Evolutionary conservation across 2,329 filamentous ascomycete species (phyloP).

Genomic region (Myriosclerotinia duriaeana): DNA sequence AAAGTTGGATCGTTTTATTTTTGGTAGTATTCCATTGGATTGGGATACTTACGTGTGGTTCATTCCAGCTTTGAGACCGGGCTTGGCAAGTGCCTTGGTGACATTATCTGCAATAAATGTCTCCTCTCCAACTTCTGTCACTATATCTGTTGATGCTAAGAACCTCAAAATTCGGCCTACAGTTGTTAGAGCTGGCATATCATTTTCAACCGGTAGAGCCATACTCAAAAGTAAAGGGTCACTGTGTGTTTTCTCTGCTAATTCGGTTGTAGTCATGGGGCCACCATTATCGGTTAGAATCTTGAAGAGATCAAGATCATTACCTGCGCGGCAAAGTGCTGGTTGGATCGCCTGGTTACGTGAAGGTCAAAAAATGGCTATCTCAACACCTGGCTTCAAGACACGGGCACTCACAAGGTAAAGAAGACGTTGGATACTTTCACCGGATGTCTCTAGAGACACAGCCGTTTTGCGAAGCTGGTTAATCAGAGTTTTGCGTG

Average conservation of each 20-base stretch:
- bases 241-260: background rate
- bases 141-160: background rate
- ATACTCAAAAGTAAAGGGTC: constrained; percentile 2
- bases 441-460: background rate
- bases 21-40: background rate
- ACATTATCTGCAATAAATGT: background rate
- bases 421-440: background rate
- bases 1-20: background rate
- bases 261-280: background rate
- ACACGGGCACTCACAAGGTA: background rate
- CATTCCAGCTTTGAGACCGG: constrained; percentile 4
- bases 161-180: constrained; percentile 6
- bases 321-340: constrained; percentile 3
- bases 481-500: constrained; percentile 1
- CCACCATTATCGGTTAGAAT: background rate
- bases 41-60: background rate
- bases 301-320: constrained; percentile 2
- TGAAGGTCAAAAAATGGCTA: background rate
- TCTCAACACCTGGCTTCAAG: background rate
- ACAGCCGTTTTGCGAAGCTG: background rate
- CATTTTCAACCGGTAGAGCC: background rate
- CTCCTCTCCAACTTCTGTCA: constrained; percentile 2
- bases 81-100: constrained; percentile 6
- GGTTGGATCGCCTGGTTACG: background rate
- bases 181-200: background rate